phyloP scores from a whole-genome alignment of 331 rosid species.

The Pyracantha coccinea region DNA sequence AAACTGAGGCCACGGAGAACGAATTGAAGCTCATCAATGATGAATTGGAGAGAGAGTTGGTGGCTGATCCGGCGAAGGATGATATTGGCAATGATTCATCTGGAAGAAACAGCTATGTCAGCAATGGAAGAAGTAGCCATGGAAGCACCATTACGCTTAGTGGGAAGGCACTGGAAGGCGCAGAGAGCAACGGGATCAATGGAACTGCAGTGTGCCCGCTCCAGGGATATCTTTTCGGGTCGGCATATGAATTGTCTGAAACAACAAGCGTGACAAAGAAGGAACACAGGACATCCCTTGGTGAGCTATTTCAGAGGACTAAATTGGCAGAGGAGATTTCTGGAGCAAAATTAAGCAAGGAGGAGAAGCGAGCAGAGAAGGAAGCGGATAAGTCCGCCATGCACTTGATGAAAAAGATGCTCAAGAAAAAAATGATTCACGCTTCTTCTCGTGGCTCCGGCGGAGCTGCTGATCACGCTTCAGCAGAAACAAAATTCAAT shows the following conservation, averaged over 20 bases:
- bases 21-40: constrained; percentile 80
- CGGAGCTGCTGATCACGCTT: constrained; percentile 47
- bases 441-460: constrained; percentile 57
- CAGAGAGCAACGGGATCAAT: constrained; percentile 35
- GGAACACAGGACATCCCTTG: constrained; percentile 90
- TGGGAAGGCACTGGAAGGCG: constrained; percentile 62
- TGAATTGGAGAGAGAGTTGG: constrained; percentile 83
- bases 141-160: constrained; percentile 75
- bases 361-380: constrained; percentile 27
- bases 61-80: constrained; percentile 61
- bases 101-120: constrained; percentile 77
- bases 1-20: constrained; percentile 80
- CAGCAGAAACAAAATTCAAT: constrained; percentile 74
- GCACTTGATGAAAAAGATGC: constrained; percentile 67
- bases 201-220: constrained; percentile 67
- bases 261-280: constrained; percentile 62
- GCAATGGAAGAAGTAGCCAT: constrained; percentile 83
- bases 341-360: constrained; percentile 44
- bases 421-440: constrained; percentile 61
- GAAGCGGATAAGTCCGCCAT: constrained; percentile 69
- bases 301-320: constrained; percentile 85
- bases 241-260: constrained; percentile 69
- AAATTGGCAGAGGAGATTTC: constrained; percentile 60
- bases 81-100: constrained; percentile 64
- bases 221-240: constrained; percentile 84